Percentiles rank a stretch among this genome's conserved stretches.
These are phyloP conservation scores for Sporobolomyces pararoseus DNA, from an alignment of 768 basidiomycete genomes.

Conservation along the genomic window DNA sequence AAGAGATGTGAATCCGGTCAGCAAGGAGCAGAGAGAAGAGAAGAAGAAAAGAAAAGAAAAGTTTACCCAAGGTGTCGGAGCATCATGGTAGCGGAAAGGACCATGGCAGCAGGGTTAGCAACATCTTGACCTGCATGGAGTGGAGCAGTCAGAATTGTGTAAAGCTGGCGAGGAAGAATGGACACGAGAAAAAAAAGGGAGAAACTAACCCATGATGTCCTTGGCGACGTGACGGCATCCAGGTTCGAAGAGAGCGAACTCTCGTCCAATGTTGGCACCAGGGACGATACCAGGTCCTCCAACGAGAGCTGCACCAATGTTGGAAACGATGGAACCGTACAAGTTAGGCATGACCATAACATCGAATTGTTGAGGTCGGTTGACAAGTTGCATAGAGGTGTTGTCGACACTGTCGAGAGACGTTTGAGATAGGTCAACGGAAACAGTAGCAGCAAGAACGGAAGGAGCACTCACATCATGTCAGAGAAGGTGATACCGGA, in stretches of 20 bases:
- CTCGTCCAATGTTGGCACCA: slow-evolving; percentile 96
- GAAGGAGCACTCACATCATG: slow-evolving; percentile 63
- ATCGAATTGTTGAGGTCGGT: slow-evolving; percentile 91
- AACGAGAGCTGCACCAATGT: slow-evolving; percentile 97
- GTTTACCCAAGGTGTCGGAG: slow-evolving; percentile 49
- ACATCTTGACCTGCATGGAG: slow-evolving; percentile 50
- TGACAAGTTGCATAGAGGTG: slow-evolving; percentile 97
- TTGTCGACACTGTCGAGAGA: slow-evolving; percentile 33
- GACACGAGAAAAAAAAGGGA: background rate
- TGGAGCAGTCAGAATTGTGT: background rate
- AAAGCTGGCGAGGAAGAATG: background rate
- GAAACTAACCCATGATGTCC: slow-evolving; percentile 41
- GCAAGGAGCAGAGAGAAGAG: background rate
- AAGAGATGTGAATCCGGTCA: slow-evolving; percentile 45
- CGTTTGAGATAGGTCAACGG: too few relatives aligned
- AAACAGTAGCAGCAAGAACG: background rate
- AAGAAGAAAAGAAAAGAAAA: background rate
- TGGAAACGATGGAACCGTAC: slow-evolving; percentile 95
- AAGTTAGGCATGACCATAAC: slow-evolving; percentile 98
- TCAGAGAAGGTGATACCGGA: slow-evolving; percentile 88
- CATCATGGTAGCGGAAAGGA: slow-evolving; percentile 53
- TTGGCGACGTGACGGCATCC: slow-evolving; percentile 68
- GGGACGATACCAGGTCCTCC: slow-evolving; percentile 98
- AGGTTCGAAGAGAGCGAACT: slow-evolving; percentile 97
- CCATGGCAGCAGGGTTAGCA: slow-evolving; percentile 54